Conservation (phyloP, 495 filamentous ascomycete genomes). For the Trichocladium uniseriatum region DNA sequence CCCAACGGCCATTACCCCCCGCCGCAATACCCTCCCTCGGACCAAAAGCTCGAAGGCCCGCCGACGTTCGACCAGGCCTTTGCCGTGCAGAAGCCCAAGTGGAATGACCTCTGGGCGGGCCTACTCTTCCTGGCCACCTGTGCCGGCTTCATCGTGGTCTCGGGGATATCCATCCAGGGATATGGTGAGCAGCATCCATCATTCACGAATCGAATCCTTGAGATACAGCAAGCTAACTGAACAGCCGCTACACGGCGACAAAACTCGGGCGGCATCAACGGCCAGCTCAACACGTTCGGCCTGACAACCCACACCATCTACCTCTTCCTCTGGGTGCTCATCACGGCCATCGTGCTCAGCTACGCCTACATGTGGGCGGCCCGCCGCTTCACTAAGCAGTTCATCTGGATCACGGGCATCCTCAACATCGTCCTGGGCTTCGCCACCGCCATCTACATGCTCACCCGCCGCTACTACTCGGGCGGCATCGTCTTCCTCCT, state of each 20-base stretch:
- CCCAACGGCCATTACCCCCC: slow-evolving; percentile 10
- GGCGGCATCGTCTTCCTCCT: slow-evolving; percentile 80
- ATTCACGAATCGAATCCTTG: too few relatives aligned
- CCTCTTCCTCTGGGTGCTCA: slow-evolving; percentile 69
- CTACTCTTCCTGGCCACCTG: slow-evolving; percentile 68
- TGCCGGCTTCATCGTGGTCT: slow-evolving; percentile 68
- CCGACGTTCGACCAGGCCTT: slow-evolving; percentile 70
- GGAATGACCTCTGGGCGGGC: slow-evolving; percentile 80
- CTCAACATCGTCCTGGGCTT: slow-evolving; percentile 67
- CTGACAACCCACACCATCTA: slow-evolving; percentile 79
- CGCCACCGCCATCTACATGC: slow-evolving; percentile 60
- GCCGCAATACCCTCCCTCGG: slow-evolving; percentile 11
- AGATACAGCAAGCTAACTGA: too few relatives aligned
- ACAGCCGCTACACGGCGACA: slow-evolving; percentile 48
- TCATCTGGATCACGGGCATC: slow-evolving; percentile 86
- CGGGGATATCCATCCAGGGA: slow-evolving; percentile 64
- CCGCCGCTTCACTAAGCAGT: slow-evolving; percentile 75
- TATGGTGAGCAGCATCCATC: slow-evolving; percentile 51
- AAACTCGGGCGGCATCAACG: slow-evolving; percentile 67
- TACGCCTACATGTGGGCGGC: slow-evolving; percentile 68
- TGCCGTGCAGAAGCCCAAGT: slow-evolving; percentile 72
- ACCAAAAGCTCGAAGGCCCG: slow-evolving; percentile 26
- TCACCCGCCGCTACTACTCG: slow-evolving; percentile 60
- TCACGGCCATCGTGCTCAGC: slow-evolving; percentile 61
- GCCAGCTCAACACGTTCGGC: slow-evolving; percentile 53